Percentiles rank a stretch among this genome's conserved stretches.
Evolutionary conservation across 495 filamentous ascomycete genomes (phyloP).

Genomic region (Achaetomiella virescens): DNA sequence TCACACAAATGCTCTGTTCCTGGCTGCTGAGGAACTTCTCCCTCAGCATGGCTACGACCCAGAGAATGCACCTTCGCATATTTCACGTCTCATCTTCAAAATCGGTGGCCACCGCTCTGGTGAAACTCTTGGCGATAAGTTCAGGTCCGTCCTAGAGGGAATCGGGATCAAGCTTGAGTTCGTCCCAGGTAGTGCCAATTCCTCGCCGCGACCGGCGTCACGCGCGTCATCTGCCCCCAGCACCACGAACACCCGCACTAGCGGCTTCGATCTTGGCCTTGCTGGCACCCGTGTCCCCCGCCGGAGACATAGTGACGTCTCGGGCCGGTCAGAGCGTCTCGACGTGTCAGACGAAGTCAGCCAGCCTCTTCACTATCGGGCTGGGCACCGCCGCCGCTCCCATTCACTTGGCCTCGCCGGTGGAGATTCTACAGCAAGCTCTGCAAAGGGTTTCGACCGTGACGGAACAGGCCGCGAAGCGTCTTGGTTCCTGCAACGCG

Average conservation of each 20-base stretch:
- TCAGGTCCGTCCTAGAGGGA: conserved; percentile 28
- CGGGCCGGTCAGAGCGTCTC: too few relatives aligned
- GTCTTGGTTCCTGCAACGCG: too few relatives aligned
- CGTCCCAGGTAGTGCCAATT: conserved; percentile 20
- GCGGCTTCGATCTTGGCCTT: background rate
- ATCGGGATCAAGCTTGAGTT: conserved; percentile 29
- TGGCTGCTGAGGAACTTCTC: conserved; percentile 69
- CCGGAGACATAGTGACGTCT: background rate
- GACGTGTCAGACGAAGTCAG: too few relatives aligned
- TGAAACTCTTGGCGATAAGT: conserved; percentile 31
- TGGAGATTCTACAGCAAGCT: too few relatives aligned
- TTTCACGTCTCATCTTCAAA: conserved; percentile 72
- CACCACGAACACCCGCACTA: conserved; percentile 17
- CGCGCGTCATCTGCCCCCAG: background rate
- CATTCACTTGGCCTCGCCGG: too few relatives aligned
- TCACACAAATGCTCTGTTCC: conserved; percentile 73
- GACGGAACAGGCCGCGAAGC: too few relatives aligned
- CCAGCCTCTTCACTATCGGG: too few relatives aligned
- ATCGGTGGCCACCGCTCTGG: conserved; percentile 55
- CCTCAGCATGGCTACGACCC: conserved; percentile 59
- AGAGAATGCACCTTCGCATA: conserved; percentile 61
- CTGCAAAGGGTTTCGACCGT: too few relatives aligned
- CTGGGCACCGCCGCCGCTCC: too few relatives aligned
- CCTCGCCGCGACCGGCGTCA: conserved; percentile 9
- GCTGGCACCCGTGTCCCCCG: background rate